Evolutionary conservation across 2,329 filamentous ascomycete species (phyloP).

Genomic region (Colletotrichum camelliae): DNA sequence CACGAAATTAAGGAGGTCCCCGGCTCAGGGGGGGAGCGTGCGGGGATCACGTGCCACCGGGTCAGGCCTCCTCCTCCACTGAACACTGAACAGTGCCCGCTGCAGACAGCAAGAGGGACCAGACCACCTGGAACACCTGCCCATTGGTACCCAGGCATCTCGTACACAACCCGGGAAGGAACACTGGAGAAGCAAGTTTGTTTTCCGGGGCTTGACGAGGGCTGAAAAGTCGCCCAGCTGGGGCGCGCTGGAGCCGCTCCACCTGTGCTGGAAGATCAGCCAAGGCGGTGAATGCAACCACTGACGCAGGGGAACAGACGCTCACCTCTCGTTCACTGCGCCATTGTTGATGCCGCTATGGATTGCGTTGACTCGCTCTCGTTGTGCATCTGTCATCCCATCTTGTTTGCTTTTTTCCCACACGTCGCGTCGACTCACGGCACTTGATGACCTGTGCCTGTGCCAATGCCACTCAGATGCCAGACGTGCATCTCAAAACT

Average conservation of each 20-base stretch:
- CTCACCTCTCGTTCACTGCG: neutral
- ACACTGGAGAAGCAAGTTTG: neutral
- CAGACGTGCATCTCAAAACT: neutral
- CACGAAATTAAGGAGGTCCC: constrained; percentile 20
- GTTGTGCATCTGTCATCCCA: neutral
- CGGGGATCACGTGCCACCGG: neutral
- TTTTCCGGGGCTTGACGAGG: constrained; percentile 13
- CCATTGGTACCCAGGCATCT: neutral
- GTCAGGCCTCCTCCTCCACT: neutral
- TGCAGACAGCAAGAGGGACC: neutral
- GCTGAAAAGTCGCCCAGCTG: neutral
- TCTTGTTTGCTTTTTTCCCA: neutral
- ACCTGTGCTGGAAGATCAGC: constrained; percentile 9
- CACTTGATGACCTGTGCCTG: neutral
- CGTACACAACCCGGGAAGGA: neutral
- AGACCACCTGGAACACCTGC: no score
- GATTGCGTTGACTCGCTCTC: neutral
- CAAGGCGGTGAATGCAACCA: neutral
- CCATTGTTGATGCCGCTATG: neutral
- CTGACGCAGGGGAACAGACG: constrained; percentile 3
- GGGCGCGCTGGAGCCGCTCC: constrained; percentile 2
- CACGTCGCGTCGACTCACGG: neutral
- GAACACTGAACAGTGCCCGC: neutral
- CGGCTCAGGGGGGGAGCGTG: neutral
- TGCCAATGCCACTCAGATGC: neutral